Evolutionary conservation across 495 filamentous ascomycete genomes (phyloP).

Genomic region (Trichocladium uniseriatum): DNA sequence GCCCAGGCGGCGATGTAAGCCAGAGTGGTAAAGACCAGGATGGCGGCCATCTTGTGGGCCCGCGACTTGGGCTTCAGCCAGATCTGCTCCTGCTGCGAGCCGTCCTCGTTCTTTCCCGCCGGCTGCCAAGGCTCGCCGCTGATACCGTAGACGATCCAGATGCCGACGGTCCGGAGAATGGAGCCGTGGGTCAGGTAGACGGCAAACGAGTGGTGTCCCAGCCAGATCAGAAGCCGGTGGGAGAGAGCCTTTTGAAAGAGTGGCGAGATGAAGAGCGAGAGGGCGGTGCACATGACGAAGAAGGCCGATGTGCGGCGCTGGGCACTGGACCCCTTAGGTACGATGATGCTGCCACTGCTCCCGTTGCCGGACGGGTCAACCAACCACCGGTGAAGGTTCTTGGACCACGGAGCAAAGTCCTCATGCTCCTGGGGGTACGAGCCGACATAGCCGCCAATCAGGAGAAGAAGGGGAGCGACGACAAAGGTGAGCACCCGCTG

Average conservation of each 20-base stretch:
- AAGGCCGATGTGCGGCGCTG: slow-evolving; percentile 44
- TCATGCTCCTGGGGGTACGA: slow-evolving; percentile 53
- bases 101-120: slow-evolving; percentile 26
- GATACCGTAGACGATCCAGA: slow-evolving; percentile 56
- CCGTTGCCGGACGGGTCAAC: slow-evolving; percentile 15
- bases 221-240: slow-evolving; percentile 50
- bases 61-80: slow-evolving; percentile 33
- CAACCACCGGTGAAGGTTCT: slow-evolving; percentile 31
- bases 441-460: slow-evolving; percentile 45
- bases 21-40: slow-evolving; percentile 34
- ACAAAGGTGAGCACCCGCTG: slow-evolving; percentile 37
- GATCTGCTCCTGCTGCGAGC: slow-evolving; percentile 16
- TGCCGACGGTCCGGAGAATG: slow-evolving; percentile 50
- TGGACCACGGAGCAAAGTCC: slow-evolving; percentile 50
- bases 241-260: slow-evolving; percentile 46
- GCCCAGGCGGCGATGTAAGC: slow-evolving; percentile 47
- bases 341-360: slow-evolving; percentile 40
- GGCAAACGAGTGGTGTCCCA: slow-evolving; percentile 58
- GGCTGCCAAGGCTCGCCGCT: slow-evolving; percentile 38
- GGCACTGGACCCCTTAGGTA: slow-evolving; percentile 45
- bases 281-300: slow-evolving; percentile 46
- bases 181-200: slow-evolving; percentile 60
- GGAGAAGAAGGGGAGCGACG: slow-evolving; percentile 36
- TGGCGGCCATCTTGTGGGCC: slow-evolving; percentile 21
- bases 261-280: slow-evolving; percentile 48